Evolutionary conservation across 2,329 filamentous ascomycete species (phyloP).

Genomic region (Dactylella cylindrospora): DNA sequence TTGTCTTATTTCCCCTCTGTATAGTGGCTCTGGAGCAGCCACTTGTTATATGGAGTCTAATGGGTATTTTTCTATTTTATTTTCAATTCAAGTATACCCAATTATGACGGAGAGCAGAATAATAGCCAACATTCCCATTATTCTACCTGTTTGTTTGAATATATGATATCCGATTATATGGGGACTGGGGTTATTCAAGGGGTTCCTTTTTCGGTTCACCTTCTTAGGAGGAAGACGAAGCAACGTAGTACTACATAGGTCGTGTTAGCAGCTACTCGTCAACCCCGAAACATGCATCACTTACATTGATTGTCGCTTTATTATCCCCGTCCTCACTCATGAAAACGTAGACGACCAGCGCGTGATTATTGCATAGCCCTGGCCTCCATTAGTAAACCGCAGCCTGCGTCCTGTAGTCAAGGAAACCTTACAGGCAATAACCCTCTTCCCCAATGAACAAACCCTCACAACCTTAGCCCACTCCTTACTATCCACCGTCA

Average conservation of each 20-base stretch:
- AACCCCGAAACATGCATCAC: not conserved
- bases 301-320: constrained; percentile 59
- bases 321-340: constrained; percentile 70
- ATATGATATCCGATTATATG: too few species aligned
- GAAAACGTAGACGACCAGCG: constrained; percentile 80
- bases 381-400: not conserved
- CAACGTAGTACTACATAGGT: constrained; percentile 30
- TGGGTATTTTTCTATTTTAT: too few species aligned
- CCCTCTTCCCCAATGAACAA: constrained; percentile 80
- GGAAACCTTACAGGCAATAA: constrained; percentile 74
- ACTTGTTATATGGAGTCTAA: too few species aligned
- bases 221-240: constrained; percentile 17
- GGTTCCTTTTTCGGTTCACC: too few species aligned
- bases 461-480: constrained; percentile 95
- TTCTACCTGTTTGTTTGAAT: too few species aligned
- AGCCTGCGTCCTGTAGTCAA: constrained; percentile 1
- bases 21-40: too few species aligned
- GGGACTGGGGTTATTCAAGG: too few species aligned
- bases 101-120: too few species aligned
- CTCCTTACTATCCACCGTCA: constrained; percentile 87
- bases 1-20: too few species aligned
- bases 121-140: too few species aligned
- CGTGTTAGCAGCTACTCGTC: not conserved
- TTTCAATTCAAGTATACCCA: too few species aligned
- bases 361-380: constrained; percentile 75